Conservation (phyloP, 1,284 basidiomycete genomes). For the Ustilago loliicola region DNA sequence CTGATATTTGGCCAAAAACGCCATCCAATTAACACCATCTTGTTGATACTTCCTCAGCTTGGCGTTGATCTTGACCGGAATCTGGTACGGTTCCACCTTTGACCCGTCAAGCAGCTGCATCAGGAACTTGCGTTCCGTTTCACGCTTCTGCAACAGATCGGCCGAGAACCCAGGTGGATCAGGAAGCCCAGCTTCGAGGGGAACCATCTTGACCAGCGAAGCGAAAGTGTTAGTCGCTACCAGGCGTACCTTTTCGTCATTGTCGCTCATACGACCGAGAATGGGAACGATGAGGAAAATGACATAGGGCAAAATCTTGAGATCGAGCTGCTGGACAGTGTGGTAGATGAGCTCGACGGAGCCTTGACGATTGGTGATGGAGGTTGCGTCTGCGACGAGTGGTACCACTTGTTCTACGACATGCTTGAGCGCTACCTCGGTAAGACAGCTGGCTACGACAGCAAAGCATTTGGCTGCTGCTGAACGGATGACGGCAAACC, state of each 20-base stretch:
- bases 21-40: conserved; percentile 98
- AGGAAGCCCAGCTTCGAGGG: conserved; percentile 94
- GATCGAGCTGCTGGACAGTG: conserved; percentile 89
- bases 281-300: conserved; percentile 97
- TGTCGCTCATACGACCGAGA: conserved; percentile 96
- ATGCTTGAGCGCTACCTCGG: conserved; percentile 85
- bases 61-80: conserved; percentile 91
- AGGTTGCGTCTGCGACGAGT: conserved; percentile 82
- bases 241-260: conserved; percentile 89
- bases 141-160: conserved; percentile 81
- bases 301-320: conserved; percentile 95
- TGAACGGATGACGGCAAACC: conserved; percentile 88
- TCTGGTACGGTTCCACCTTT: conserved; percentile 90
- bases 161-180: conserved; percentile 93
- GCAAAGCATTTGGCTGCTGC: conserved; percentile 88
- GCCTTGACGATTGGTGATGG: conserved; percentile 87
- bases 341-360: conserved; percentile 87
- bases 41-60: conserved; percentile 97
- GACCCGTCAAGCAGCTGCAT: conserved; percentile 83
- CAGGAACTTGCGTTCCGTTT: conserved; percentile 90
- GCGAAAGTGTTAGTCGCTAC: conserved; percentile 97
- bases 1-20: conserved; percentile 87
- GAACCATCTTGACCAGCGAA: conserved; percentile 98
- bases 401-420: conserved; percentile 90
- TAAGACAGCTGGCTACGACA: conserved; percentile 86